A percentile compares a stretch with the other conserved stretches of the same genome.
phyloP scores from a whole-genome alignment of 1,284 basidiomycete genomes.

The Xerocomus nothofagi region DNA sequence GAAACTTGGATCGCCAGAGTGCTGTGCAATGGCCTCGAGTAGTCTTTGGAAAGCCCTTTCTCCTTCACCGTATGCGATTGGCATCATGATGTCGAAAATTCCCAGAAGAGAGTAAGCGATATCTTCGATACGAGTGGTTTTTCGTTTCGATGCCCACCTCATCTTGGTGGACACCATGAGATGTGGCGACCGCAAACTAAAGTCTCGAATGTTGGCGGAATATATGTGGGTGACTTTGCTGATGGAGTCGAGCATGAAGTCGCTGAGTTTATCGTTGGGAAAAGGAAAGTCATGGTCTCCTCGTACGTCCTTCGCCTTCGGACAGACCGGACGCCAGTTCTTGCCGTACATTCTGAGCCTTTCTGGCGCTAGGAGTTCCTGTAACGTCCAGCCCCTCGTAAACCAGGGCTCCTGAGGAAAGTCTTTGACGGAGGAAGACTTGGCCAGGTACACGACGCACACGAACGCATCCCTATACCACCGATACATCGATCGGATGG shows the following conservation, averaged over 20 bases:
- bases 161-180: slow-evolving; percentile 2
- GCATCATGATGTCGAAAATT: slow-evolving; percentile 2
- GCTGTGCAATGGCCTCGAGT: slow-evolving; percentile 3
- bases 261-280: slow-evolving; percentile 1
- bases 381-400: slow-evolving; percentile 2
- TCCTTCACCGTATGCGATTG: background rate
- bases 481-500: slow-evolving; percentile 1
- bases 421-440: background rate
- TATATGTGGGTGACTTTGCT: background rate
- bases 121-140: slow-evolving; percentile 2
- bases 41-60: slow-evolving; percentile 3
- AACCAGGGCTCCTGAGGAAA: slow-evolving; percentile 4
- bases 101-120: slow-evolving; percentile 3
- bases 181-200: background rate
- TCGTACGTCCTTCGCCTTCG: background rate
- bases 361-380: slow-evolving; percentile 3
- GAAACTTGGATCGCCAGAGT: slow-evolving; percentile 1
- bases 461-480: slow-evolving; percentile 4
- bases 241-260: background rate
- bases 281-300: background rate
- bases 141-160: slow-evolving; percentile 5
- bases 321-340: background rate
- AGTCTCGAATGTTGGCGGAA: background rate
- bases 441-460: slow-evolving; percentile 4
- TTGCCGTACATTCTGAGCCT: background rate